These are phyloP conservation scores for Dendrobium catenatum DNA, from an alignment of 106 monocot genomes.

Conservation along the genomic window DNA sequence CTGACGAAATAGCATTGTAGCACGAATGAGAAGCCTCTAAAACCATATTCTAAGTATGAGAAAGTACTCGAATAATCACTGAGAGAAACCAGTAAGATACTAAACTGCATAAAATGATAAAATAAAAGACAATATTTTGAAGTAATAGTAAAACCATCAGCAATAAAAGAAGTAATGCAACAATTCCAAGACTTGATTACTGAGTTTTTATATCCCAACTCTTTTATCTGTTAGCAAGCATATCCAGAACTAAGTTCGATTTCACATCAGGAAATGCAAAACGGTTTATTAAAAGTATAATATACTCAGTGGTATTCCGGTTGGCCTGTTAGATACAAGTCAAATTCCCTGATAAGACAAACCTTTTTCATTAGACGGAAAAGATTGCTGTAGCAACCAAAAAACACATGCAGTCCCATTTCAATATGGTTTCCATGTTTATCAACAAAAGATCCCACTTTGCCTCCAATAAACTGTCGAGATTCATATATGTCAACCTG, in stretches of 20 bases:
- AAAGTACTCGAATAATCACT: neutral
- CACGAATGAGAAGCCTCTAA: neutral
- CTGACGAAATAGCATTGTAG: neutral
- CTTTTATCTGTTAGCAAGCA: neutral
- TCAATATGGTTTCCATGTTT: constrained; percentile 91
- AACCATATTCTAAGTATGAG: neutral
- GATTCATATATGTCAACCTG: constrained; percentile 98
- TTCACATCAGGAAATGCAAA: neutral
- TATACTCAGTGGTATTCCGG: neutral
- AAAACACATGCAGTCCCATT: constrained; percentile 97
- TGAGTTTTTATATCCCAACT: neutral
- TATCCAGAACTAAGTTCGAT: neutral
- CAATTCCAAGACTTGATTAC: neutral
- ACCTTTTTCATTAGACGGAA: constrained; percentile 98
- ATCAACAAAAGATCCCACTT: constrained; percentile 95
- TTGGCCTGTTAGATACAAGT: neutral
- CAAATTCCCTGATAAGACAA: neutral
- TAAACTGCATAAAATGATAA: neutral
- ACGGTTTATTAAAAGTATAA: neutral
- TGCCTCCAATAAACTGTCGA: constrained; percentile 82
- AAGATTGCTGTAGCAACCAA: constrained; percentile 98
- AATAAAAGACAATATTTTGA: neutral
- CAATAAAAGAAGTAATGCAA: neutral
- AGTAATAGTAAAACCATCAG: neutral
- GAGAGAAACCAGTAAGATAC: neutral